Evolutionary conservation across 73 alveolate species (phyloP).

Genomic region (Uronychia setigera): DNA sequence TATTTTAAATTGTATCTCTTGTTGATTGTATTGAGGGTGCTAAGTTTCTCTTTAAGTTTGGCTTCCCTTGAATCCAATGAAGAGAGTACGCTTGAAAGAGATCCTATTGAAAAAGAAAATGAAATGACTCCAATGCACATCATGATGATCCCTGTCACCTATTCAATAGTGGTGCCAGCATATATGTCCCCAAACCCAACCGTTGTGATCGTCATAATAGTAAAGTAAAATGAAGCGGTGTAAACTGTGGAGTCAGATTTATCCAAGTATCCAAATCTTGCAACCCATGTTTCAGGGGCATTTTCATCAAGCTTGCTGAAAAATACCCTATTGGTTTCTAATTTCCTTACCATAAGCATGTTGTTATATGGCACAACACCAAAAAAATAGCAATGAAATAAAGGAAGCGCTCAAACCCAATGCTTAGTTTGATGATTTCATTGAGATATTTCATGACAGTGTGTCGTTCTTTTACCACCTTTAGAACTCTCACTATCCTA

Average conservation of each 20-base stretch:
- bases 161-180: constrained; percentile 21
- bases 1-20: constrained; percentile 4
- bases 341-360: constrained; percentile 3
- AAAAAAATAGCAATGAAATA: constrained; percentile 4
- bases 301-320: constrained; percentile 5
- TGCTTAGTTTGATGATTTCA: constrained; percentile 22
- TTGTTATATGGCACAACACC: neutral
- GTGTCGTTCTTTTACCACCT: constrained; percentile 62
- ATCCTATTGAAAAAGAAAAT: constrained; percentile 28
- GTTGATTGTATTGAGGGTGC: constrained; percentile 4
- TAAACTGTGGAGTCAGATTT: neutral
- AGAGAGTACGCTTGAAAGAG: constrained; percentile 12
- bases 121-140: constrained; percentile 34
- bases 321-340: neutral
- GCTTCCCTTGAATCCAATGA: constrained; percentile 26
- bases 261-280: constrained; percentile 4
- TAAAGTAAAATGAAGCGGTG: constrained; percentile 24
- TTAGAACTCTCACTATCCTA: constrained; percentile 69
- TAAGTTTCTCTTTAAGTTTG: constrained; percentile 20
- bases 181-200: constrained; percentile 54
- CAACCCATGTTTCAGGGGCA: constrained; percentile 3
- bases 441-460: constrained; percentile 29
- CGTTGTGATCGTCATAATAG: constrained; percentile 29
- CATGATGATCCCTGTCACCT: constrained; percentile 55
- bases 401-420: constrained; percentile 32